A percentile compares a stretch with the other conserved stretches of the same genome.
phyloP scores from a whole-genome alignment of 106 monocot genomes.

The Dioscorea zingiberensis region DNA sequence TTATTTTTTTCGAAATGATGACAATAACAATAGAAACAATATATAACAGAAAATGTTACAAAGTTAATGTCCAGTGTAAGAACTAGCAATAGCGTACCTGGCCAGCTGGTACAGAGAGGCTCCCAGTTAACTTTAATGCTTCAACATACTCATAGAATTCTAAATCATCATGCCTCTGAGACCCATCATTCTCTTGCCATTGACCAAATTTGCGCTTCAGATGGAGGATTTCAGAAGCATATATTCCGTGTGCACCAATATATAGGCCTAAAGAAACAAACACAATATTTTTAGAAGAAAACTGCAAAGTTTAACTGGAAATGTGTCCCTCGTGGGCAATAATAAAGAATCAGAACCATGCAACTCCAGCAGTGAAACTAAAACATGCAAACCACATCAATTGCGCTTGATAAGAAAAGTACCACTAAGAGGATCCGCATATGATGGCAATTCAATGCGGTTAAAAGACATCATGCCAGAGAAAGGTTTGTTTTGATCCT shows the following conservation, averaged over 20 bases:
- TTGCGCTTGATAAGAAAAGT: too few relatives aligned
- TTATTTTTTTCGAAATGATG: too few relatives aligned
- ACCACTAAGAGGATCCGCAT: conserved; percentile 87
- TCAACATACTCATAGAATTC: conserved; percentile 98
- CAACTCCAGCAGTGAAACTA: too few relatives aligned
- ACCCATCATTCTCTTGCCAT: conserved; percentile 67
- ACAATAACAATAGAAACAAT: too few relatives aligned
- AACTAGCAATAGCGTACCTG: conserved; percentile 32
- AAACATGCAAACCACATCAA: too few relatives aligned
- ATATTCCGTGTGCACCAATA: conserved; percentile 56
- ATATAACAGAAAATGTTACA: too few relatives aligned
- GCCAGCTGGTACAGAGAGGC: conserved; percentile 72
- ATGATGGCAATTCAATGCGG: conserved; percentile 57
- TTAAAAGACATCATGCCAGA: conserved; percentile 55
- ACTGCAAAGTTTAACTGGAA: too few relatives aligned
- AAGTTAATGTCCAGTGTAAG: too few relatives aligned
- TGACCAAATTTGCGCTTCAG: conserved; percentile 86
- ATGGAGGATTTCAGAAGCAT: conserved; percentile 62
- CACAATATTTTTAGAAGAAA: too few relatives aligned
- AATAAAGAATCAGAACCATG: too few relatives aligned
- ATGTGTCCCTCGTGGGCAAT: too few relatives aligned
- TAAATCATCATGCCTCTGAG: conserved; percentile 26
- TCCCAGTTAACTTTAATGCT: conserved; percentile 79
- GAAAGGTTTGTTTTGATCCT: conserved; percentile 38
- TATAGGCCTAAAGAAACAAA: conserved; percentile 52